Conservation (phyloP, 2,329 filamentous ascomycete species). For the Alternaria alternata region DNA sequence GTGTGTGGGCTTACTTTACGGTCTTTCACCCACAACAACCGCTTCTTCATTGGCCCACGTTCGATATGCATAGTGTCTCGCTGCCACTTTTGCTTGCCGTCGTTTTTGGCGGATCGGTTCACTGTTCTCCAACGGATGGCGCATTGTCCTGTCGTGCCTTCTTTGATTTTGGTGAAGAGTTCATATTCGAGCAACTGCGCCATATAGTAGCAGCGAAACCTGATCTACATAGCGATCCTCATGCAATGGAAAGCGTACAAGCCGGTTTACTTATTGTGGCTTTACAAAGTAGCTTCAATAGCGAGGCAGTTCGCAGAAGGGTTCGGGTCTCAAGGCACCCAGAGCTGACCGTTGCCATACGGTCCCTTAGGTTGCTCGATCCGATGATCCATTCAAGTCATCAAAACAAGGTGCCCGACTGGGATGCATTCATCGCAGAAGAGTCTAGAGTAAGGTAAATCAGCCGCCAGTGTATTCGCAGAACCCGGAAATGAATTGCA, state of each 20-base stretch:
- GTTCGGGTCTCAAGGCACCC: conserved; percentile 13
- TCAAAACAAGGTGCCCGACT: background rate
- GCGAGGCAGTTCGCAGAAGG: conserved; percentile 12
- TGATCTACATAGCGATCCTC: background rate
- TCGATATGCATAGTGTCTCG: conserved; percentile 50
- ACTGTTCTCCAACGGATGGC: conserved; percentile 16
- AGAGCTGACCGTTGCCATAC: conserved; percentile 14
- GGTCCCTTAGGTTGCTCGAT: conserved; percentile 6
- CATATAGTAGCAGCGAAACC: background rate
- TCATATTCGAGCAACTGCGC: conserved; percentile 17
- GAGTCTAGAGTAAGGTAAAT: conserved; percentile 17
- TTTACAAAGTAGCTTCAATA: conserved; percentile 18
- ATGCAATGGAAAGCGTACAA: conserved; percentile 15
- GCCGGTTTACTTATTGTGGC: conserved; percentile 17
- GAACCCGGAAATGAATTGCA: conserved; percentile 4
- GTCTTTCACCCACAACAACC: conserved; percentile 57
- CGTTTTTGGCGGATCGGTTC: conserved; percentile 50
- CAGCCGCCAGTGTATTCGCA: background rate
- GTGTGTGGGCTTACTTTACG: conserved; percentile 54
- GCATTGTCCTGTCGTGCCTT: conserved; percentile 18
- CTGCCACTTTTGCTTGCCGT: conserved; percentile 53
- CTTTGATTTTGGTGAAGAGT: conserved; percentile 22
- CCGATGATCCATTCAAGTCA: background rate
- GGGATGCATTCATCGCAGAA: conserved; percentile 18
- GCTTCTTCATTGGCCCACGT: conserved; percentile 54